These are phyloP conservation scores for Parasarocladium wereldwijsianum DNA, from an alignment of 2,329 filamentous ascomycete species.

Conservation along the genomic window DNA sequence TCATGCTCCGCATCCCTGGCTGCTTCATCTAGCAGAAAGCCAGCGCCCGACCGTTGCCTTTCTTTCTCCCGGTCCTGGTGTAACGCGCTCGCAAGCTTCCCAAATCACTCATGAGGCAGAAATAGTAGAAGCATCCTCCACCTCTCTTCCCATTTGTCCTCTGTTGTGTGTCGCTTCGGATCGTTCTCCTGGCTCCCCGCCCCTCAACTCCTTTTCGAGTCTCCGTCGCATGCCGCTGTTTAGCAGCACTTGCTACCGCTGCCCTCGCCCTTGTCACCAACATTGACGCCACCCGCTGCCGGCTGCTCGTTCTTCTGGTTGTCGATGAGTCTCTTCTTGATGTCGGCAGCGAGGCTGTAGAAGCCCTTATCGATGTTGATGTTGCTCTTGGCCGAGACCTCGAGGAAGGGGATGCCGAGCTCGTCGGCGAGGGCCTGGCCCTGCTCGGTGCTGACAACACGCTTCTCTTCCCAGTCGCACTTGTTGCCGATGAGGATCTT, in stretches of 20 bases:
- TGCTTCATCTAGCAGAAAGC: too few relatives aligned
- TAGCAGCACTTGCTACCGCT: constrained; percentile 66
- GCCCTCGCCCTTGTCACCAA: constrained; percentile 45
- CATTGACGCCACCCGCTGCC: constrained; percentile 47
- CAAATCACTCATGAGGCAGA: too few relatives aligned
- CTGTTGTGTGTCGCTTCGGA: too few relatives aligned
- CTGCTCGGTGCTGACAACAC: constrained; percentile 81
- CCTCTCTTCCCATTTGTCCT: too few relatives aligned
- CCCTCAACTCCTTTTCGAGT: too few relatives aligned
- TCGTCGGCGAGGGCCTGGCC: constrained; percentile 90
- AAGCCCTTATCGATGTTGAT: constrained; percentile 99
- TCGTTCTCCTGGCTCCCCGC: too few relatives aligned
- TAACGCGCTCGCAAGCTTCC: too few relatives aligned
- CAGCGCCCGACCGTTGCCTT: too few relatives aligned
- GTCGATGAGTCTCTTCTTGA: constrained; percentile 97
- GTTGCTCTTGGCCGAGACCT: constrained; percentile 97
- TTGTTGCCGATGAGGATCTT: constrained; percentile 99
- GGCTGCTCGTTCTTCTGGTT: constrained; percentile 64
- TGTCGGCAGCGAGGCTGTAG: constrained; percentile 85
- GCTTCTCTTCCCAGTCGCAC: constrained; percentile 99
- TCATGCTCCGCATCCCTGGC: too few relatives aligned
- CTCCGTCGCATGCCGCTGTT: constrained; percentile 9
- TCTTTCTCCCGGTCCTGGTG: too few relatives aligned
- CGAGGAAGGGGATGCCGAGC: constrained; percentile 93
- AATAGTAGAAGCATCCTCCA: too few relatives aligned